Conservation (phyloP, 2,329 filamentous ascomycete species). For the Penicillium sp. region DNA sequence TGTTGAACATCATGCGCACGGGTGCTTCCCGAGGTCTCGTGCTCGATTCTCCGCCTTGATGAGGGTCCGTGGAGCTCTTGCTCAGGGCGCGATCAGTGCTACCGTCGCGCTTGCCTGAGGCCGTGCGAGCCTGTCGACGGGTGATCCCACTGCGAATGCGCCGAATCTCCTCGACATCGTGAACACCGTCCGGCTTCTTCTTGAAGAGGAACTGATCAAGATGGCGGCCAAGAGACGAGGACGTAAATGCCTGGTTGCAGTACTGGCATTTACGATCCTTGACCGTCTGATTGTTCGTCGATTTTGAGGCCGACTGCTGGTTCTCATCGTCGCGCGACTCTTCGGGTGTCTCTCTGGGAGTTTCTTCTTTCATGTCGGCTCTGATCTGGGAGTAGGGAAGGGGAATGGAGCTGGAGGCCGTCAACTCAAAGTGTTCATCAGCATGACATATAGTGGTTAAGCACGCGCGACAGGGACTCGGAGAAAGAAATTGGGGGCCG, state of each 20-base stretch:
- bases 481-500: conserved; percentile 1
- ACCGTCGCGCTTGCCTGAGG: conserved; percentile 54
- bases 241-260: conserved; percentile 86
- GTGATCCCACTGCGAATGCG: conserved; percentile 82
- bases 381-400: neutral
- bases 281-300: conserved; percentile 46
- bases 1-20: conserved; percentile 52
- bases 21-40: conserved; percentile 35
- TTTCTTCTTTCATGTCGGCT: conserved; percentile 17
- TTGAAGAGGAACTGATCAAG: conserved; percentile 91
- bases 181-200: conserved; percentile 88
- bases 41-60: conserved; percentile 34
- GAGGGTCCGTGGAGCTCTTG: conserved; percentile 34
- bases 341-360: conserved; percentile 31
- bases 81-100: conserved; percentile 57
- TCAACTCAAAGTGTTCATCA: neutral
- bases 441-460: conserved; percentile 4
- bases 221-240: conserved; percentile 86
- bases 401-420: neutral
- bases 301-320: conserved; percentile 27
- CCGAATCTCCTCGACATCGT: conserved; percentile 83
- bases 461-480: neutral
- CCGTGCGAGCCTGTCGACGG: conserved; percentile 70
- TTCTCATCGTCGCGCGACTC: conserved; percentile 39
- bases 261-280: conserved; percentile 90